phyloP scores from a whole-genome alignment of 2,329 filamentous ascomycete species.

The Amylocarpus encephaloides region DNA sequence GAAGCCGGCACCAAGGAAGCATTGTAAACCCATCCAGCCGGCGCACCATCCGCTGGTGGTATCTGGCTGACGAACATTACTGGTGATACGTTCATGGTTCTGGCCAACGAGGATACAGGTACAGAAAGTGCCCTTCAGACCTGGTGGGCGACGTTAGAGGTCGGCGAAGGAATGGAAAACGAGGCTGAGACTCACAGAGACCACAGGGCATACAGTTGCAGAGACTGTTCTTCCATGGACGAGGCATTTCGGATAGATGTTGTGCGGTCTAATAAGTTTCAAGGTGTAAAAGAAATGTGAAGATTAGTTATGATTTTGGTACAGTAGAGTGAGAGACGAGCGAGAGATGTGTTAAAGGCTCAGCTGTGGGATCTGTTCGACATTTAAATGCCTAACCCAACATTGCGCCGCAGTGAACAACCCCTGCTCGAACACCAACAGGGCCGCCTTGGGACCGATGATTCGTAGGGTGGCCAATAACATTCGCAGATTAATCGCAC shows the following conservation, averaged over 20 bases:
- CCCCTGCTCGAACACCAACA: no score
- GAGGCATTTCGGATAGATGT: conserved; percentile 3
- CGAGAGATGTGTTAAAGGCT: background rate
- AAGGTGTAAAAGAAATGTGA: background rate
- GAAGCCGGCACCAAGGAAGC: conserved; percentile 1
- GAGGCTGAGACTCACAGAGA: conserved; percentile 2
- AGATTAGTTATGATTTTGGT: no score
- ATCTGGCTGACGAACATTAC: background rate
- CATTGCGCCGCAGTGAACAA: no score
- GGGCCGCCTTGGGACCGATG: no score
- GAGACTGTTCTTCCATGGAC: conserved; percentile 5
- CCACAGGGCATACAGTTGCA: conserved; percentile 6
- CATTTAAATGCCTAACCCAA: no score
- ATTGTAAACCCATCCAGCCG: conserved; percentile 1
- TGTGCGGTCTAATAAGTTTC: background rate
- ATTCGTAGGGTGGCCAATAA: no score
- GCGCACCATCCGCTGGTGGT: conserved; percentile 7
- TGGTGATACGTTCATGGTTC: conserved; percentile 7
- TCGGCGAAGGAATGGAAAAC: background rate
- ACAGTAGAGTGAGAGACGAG: no score
- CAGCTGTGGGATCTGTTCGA: conserved; percentile 3
- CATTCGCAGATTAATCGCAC: no score
- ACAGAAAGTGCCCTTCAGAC: conserved; percentile 8
- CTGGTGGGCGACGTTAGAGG: background rate
- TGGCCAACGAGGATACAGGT: conserved; percentile 7